A percentile compares a stretch with the other conserved stretches of the same genome.
Conservation (phyloP, 1,284 basidiomycete genomes). For the Porodaedalea pini region DNA sequence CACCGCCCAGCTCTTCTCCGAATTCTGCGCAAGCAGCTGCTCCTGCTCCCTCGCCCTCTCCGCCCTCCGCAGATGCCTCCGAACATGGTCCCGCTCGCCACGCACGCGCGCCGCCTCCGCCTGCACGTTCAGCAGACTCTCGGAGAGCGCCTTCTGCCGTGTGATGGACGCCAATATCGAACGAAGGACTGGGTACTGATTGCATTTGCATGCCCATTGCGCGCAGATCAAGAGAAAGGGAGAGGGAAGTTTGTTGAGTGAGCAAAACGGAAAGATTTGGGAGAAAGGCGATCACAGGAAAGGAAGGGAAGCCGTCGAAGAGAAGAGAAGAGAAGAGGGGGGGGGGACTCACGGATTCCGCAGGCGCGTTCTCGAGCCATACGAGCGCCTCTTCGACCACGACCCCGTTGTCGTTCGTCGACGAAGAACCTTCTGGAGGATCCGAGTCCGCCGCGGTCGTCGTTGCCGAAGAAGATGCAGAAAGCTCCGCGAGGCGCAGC, state of each 20-base stretch:
- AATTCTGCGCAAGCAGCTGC: background rate
- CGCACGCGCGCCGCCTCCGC: background rate
- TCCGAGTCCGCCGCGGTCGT: background rate
- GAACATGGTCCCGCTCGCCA: constrained; percentile 12
- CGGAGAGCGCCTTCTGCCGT: background rate
- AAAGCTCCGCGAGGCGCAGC: background rate
- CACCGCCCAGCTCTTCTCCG: constrained; percentile 9
- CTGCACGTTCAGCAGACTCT: background rate
- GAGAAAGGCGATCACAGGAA: background rate
- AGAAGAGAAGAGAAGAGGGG: background rate
- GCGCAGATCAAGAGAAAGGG: background rate
- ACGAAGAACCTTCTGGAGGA: background rate
- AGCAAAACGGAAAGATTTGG: background rate
- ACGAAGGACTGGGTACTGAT: constrained; percentile 10
- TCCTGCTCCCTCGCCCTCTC: constrained; percentile 13
- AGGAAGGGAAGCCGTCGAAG: background rate
- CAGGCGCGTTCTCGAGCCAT: constrained; percentile 3
- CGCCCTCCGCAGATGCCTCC: background rate
- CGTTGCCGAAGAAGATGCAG: background rate
- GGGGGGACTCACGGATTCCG: constrained; percentile 3
- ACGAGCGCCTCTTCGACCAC: constrained; percentile 12
- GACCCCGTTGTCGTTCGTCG: background rate
- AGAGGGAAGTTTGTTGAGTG: background rate
- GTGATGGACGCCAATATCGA: background rate
- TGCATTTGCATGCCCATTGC: background rate